Evolutionary conservation across 768 basidiomycete genomes (phyloP).

Genomic region (Kondoa subrosea): DNA sequence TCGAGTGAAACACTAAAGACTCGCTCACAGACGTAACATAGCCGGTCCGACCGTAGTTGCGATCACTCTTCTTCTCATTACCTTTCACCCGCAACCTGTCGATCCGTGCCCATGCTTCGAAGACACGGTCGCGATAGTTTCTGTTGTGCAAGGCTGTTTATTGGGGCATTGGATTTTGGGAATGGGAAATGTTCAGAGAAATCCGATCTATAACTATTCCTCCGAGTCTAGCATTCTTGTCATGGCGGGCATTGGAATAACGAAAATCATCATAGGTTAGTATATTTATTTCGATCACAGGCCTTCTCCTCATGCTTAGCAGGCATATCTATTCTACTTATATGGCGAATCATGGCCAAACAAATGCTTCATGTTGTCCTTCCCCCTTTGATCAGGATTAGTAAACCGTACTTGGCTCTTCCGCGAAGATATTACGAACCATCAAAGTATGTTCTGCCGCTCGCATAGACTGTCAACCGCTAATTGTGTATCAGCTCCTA

Average conservation of each 20-base stretch:
- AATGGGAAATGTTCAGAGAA: constrained; percentile 14
- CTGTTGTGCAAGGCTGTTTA: constrained; percentile 58
- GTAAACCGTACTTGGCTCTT: constrained; percentile 46
- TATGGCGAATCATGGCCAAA: constrained; percentile 78
- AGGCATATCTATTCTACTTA: constrained; percentile 65
- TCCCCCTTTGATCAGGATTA: constrained; percentile 65
- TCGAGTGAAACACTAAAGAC: background rate
- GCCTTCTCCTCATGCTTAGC: constrained; percentile 32
- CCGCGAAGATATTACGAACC: constrained; percentile 80
- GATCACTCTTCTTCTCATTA: constrained; percentile 47
- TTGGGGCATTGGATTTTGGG: constrained; percentile 50
- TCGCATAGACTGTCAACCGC: background rate
- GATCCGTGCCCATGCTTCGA: constrained; percentile 98
- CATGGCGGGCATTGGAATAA: constrained; percentile 32
- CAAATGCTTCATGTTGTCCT: constrained; percentile 52
- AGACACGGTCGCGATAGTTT: constrained; percentile 83
- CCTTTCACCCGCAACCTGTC: constrained; percentile 80
- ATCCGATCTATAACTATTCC: constrained; percentile 19
- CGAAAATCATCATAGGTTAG: constrained; percentile 4
- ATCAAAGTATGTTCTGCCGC: constrained; percentile 43
- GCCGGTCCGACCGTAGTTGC: constrained; percentile 8
- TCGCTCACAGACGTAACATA: background rate
- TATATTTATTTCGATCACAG: background rate
- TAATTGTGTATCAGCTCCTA: background rate
- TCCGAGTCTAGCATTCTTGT: constrained; percentile 12